phyloP scores from a whole-genome alignment of 163 green algal species.

The Trebouxia gelatinosa region DNA sequence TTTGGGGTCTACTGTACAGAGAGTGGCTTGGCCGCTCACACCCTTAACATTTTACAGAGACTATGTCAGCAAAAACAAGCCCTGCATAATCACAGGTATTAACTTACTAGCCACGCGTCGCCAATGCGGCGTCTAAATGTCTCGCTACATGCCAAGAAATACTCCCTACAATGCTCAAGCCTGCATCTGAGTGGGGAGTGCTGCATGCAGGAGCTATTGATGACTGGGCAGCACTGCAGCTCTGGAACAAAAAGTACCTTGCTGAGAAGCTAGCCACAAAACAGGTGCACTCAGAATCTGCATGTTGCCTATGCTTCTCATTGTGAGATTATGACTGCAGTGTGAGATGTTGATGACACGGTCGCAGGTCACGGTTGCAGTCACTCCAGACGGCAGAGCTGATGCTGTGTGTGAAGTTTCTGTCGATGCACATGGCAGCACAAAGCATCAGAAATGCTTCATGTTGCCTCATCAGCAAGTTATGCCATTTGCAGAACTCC shows the following conservation, averaged over 20 bases:
- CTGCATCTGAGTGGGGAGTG: too few species aligned
- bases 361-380: constrained; percentile 58
- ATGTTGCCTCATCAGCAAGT: constrained; percentile 51
- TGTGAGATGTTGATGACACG: background rate
- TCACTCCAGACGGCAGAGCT: constrained; percentile 65
- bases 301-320: background rate
- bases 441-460: constrained; percentile 41
- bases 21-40: background rate
- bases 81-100: constrained; percentile 46
- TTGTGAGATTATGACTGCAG: background rate
- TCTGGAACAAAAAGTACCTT: constrained; percentile 44
- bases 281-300: constrained; percentile 23
- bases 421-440: constrained; percentile 7
- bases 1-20: background rate
- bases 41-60: constrained; percentile 48
- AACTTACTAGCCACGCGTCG: too few species aligned
- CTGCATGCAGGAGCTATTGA: constrained; percentile 24
- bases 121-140: background rate
- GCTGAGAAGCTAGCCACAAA: constrained; percentile 3
- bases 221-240: constrained; percentile 36
- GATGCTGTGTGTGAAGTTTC: constrained; percentile 46
- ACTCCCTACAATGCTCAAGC: too few species aligned
- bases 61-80: constrained; percentile 60
- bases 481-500: constrained; percentile 52
- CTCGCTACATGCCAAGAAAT: background rate